Conservation (phyloP, 768 basidiomycete species). For the Mycena galopus region DNA sequence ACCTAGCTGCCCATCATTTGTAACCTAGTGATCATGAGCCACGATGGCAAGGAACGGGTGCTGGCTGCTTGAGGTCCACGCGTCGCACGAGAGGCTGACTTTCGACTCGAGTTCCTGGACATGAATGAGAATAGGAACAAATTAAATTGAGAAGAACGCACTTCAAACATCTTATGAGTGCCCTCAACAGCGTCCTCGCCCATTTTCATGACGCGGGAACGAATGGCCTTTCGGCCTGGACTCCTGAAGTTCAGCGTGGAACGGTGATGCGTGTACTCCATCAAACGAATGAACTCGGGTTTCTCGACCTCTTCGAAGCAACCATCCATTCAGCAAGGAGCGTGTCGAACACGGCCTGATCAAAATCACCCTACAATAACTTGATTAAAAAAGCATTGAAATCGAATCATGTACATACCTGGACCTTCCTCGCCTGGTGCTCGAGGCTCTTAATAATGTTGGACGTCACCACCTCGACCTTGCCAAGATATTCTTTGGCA, state of each 20-base stretch:
- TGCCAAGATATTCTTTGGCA: slow-evolving; percentile 1
- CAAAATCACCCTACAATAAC: not conserved
- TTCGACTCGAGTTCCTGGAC: slow-evolving; percentile 1
- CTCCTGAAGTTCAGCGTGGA: not conserved
- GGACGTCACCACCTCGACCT: not conserved
- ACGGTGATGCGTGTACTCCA: not conserved
- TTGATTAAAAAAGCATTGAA: not conserved
- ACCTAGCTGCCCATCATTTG: slow-evolving; percentile 1
- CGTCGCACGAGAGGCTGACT: slow-evolving; percentile 4
- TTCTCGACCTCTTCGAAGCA: not conserved
- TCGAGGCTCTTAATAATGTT: not conserved
- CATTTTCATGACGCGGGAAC: not conserved
- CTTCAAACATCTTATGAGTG: not conserved
- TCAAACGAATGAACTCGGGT: not conserved
- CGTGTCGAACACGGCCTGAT: not conserved
- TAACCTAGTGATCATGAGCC: not conserved
- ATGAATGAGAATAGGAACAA: not conserved
- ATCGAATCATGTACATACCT: not conserved
- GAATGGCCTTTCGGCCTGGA: not conserved
- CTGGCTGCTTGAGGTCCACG: slow-evolving; percentile 8
- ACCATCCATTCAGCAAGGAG: slow-evolving; percentile 3
- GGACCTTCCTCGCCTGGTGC: not conserved
- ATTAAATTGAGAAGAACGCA: not conserved
- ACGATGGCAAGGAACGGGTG: slow-evolving; percentile 2
- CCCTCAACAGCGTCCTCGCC: not conserved